Conservation (phyloP, 1,284 basidiomycete genomes). For the Filobasidium uniguttulatum region DNA sequence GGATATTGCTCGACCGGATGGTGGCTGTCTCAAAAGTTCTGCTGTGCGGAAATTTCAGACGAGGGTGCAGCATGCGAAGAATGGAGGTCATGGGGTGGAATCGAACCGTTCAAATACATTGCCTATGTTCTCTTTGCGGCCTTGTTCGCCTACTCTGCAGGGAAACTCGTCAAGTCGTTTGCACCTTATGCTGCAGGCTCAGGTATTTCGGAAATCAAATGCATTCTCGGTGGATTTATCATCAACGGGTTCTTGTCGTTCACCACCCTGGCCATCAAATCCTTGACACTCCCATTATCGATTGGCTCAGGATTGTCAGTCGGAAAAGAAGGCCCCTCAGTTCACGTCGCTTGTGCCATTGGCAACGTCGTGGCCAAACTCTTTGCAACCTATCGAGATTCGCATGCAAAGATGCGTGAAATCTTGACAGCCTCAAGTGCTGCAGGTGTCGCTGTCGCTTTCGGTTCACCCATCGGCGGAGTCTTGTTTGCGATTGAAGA, state of each 20-base stretch:
- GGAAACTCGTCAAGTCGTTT: slow-evolving; percentile 73
- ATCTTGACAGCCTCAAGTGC: slow-evolving; percentile 90
- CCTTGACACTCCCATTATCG: slow-evolving; percentile 84
- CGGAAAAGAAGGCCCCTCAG: slow-evolving; percentile 96
- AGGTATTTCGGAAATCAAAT: slow-evolving; percentile 98
- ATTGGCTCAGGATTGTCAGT: slow-evolving; percentile 95
- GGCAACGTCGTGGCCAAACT: slow-evolving; percentile 73
- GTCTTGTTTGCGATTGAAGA: slow-evolving; percentile 79
- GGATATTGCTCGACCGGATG: slow-evolving; percentile 93
- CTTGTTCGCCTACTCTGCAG: slow-evolving; percentile 65
- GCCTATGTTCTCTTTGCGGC: slow-evolving; percentile 81
- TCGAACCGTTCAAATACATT: slow-evolving; percentile 61
- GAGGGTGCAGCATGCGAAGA: slow-evolving; percentile 72
- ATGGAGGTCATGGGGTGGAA: slow-evolving; percentile 82
- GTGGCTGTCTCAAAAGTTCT: slow-evolving; percentile 98
- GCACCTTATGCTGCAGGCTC: slow-evolving; percentile 95
- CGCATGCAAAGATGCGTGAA: slow-evolving; percentile 92
- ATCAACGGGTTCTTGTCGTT: slow-evolving; percentile 90
- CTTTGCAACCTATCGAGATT: slow-evolving; percentile 69
- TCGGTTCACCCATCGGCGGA: slow-evolving; percentile 93
- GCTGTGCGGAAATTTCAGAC: slow-evolving; percentile 67
- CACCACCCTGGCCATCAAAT: slow-evolving; percentile 82
- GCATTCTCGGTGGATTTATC: slow-evolving; percentile 89
- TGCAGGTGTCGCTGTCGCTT: slow-evolving; percentile 92
- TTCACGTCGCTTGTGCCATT: slow-evolving; percentile 91